Evolutionary conservation across 768 basidiomycete genomes (phyloP).

Genomic region (Leucocoprinus birnbaumii): DNA sequence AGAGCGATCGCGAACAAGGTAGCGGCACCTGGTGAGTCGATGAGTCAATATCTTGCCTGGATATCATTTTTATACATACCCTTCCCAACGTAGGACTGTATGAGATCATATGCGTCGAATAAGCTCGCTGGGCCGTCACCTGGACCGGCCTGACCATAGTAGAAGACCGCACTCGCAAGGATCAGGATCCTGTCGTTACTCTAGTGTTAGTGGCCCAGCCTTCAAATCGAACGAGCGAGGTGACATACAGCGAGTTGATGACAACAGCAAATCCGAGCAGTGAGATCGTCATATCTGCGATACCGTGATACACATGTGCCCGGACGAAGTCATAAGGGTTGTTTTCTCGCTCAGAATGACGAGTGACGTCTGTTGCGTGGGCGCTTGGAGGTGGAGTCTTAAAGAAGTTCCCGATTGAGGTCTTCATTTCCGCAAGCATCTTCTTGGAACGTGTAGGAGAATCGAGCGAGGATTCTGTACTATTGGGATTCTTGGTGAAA

Average conservation of each 20-base stretch:
- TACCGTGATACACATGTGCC: conserved; percentile 52
- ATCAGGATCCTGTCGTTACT: conserved; percentile 56
- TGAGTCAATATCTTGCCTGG: not conserved
- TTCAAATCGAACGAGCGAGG: not conserved
- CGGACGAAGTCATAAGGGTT: conserved; percentile 42
- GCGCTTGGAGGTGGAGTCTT: conserved; percentile 26
- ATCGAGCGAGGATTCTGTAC: conserved; percentile 26
- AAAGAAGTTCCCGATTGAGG: no score
- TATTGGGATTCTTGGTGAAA: conserved; percentile 13
- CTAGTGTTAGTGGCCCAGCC: no score
- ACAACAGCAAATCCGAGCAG: conserved; percentile 69
- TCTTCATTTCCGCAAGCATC: no score
- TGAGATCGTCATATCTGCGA: conserved; percentile 54
- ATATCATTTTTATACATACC: conserved; percentile 32
- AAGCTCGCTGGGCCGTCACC: conserved; percentile 49
- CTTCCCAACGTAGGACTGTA: conserved; percentile 52
- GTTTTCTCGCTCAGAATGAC: conserved; percentile 46
- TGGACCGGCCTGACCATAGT: conserved; percentile 28
- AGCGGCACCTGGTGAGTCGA: conserved; percentile 46
- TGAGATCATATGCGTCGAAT: conserved; percentile 68
- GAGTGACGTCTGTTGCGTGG: conserved; percentile 23
- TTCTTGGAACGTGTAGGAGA: conserved; percentile 13
- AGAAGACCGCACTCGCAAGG: conserved; percentile 71
- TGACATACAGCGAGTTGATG: conserved; percentile 65
- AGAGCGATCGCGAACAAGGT: conserved; percentile 74